Evolutionary conservation across 495 filamentous ascomycete species (phyloP), one percentile per base, ranked within the genome.

Genomic region (Xylaria bambusicola): DNA sequence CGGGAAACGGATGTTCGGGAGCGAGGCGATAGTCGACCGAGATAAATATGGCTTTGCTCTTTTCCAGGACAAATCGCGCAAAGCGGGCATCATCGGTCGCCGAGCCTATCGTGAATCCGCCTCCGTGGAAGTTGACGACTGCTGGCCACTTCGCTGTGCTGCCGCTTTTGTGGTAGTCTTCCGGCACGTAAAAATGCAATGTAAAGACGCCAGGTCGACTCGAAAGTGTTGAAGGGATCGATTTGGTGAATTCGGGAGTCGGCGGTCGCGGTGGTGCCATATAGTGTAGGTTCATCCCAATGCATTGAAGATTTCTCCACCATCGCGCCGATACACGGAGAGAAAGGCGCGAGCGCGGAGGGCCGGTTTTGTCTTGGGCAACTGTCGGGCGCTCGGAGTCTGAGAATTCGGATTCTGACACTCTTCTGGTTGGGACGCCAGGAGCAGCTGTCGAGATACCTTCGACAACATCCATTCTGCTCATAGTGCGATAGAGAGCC

Each of bases 161-260:
- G n/a, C 73, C 67, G 13, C 78, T 76, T 21, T 77, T 71, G 3
- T 71, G 60, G 64, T 92, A 93, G 20, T 80, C 79, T 13, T 77
- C 68, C 0, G 92, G 92, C 1, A 87, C 81, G 74, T 95, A 96
- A 72, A 97, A 93, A n/a, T 87, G 81, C 7, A 96, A 76, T n/a
- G 73, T 71, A 53, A 95, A 82, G 8, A 75, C 68, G 18, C 85
- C 85, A 44, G 77, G 75, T 0, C 66, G 67, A 12, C 71, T 77
- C 18, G 77, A 85, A 52, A 87, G 63, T n/a, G 85, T 86, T 49
- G 83, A 80, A 0, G 82, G 74, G 44, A 96, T 82, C 27, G 77
- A 73, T 33, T 82, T 82, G 48, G 79, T 78, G 77, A 95, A 95
- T 31, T 75, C 71, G 6, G 90, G 88, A 33, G 69, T 72, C 1